phyloP scores from a whole-genome alignment of 2,329 filamentous ascomycete genomes.

The Colletotrichum scovillei region DNA sequence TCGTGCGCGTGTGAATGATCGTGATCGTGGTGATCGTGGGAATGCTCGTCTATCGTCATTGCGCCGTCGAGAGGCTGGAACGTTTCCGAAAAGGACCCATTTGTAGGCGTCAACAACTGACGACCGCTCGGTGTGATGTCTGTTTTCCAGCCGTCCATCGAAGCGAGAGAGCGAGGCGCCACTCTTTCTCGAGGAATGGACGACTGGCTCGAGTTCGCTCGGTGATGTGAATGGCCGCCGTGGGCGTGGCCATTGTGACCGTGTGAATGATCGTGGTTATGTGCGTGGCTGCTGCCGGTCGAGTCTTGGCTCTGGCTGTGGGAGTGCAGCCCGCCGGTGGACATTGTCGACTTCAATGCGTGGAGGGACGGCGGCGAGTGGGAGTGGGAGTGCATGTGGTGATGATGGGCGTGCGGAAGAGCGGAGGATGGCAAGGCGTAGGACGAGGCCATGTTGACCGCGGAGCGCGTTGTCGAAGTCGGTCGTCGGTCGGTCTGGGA shows the following conservation, averaged over 20 bases:
- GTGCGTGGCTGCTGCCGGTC: constrained; percentile 42
- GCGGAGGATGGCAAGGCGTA: constrained; percentile 65
- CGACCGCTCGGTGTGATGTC: constrained; percentile 54
- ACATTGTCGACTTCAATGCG: constrained; percentile 47
- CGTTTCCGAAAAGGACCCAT: constrained; percentile 24
- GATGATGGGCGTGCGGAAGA: constrained; percentile 59
- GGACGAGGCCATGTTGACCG: constrained; percentile 59
- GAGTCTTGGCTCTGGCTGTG: constrained; percentile 41
- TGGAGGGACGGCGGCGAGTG: constrained; percentile 54
- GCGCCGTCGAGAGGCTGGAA: constrained; percentile 34
- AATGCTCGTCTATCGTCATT: constrained; percentile 35
- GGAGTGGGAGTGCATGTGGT: constrained; percentile 53
- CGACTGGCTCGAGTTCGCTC: constrained; percentile 26
- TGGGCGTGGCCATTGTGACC: constrained; percentile 41
- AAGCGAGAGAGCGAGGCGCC: constrained; percentile 46
- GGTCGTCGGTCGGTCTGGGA: constrained; percentile 32
- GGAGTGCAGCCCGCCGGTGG: constrained; percentile 41
- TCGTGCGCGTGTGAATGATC: constrained; percentile 38
- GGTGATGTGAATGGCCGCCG: constrained; percentile 41
- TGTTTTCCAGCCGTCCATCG: constrained; percentile 53
- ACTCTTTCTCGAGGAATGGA: constrained; percentile 43
- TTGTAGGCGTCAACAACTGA: constrained; percentile 48
- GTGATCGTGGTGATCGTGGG: constrained; percentile 42
- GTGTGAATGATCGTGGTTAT: constrained; percentile 42
- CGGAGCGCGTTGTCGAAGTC: constrained; percentile 5